Base-by-base conservation (phyloP, 352 stramenopile genomes). In the Pythium dissimile region DNA sequence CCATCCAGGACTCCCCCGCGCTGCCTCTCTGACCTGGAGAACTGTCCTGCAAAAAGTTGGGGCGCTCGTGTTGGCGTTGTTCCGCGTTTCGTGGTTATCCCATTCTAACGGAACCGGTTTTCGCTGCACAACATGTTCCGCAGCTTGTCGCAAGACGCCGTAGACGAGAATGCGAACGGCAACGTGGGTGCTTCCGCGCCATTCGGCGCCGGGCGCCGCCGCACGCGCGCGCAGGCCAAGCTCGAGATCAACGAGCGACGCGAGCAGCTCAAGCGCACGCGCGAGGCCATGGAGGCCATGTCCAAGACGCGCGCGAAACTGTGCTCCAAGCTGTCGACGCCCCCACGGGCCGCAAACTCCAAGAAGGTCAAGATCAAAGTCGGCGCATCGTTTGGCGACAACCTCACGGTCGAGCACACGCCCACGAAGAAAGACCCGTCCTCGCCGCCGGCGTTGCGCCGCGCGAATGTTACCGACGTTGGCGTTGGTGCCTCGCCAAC, bases 391-490 rank as follows among this genome's bases (percentile, higher is more conserved):
- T 67, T 77, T 18, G 62, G 62, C 21, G 47, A 41, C 12, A 55
- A 68, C 32, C 21, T 71, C 15, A 20, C 24, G 5, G 18, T 85
- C 26, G 74, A 87, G 47, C 68, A 68, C 11, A 87, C 76, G 23
- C 79, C 71, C 0, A 71, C 77, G 34, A 85, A 81, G 34, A 71
- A 57, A 13, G 72, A 67, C 21, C 20, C 64, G 24, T 51, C 48
- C 31, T 67, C 66, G 28, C 49, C 66, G 35, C 66, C 62, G 26
- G 53, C 56, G 24, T 27, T 64, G 11, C 48, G 49, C 15, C 20
- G 71, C 34, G 34, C 34, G 5, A 16, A 6, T 5, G 34, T 16
- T 12, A 12, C 34, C 34, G 12, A 41, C 12, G 34, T 41, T 12
- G 34, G 12, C 34, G 34, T 41, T 12, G n/a, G n/a, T n/a, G n/a